Evolutionary conservation across 2,329 filamentous ascomycete species (phyloP).

Genomic region (Dactylella cylindrospora): DNA sequence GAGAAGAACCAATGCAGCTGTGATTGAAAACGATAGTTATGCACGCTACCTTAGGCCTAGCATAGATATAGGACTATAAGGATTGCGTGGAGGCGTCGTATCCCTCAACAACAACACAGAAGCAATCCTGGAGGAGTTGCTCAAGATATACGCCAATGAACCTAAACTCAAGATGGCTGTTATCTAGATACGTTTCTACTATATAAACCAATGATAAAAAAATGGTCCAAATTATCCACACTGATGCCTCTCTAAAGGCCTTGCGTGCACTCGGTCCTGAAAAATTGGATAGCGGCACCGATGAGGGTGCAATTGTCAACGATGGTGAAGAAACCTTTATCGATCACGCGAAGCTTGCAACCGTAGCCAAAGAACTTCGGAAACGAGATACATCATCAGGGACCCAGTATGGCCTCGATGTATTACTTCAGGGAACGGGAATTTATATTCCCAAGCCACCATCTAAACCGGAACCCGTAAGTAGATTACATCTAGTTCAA

Average conservation of each 20-base stretch:
- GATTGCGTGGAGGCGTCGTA: too few species aligned
- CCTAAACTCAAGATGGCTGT: background rate
- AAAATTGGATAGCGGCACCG: background rate
- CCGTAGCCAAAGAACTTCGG: background rate
- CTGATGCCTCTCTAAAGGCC: background rate
- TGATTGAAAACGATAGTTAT: too few species aligned
- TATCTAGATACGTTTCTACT: too few species aligned
- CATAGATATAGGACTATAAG: too few species aligned
- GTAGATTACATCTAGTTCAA: background rate
- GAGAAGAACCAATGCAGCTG: too few species aligned
- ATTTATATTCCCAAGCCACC: slow-evolving; percentile 9
- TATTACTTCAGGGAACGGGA: slow-evolving; percentile 18
- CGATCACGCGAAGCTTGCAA: slow-evolving; percentile 14
- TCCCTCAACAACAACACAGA: too few species aligned
- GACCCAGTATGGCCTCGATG: slow-evolving; percentile 4
- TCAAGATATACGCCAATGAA: too few species aligned
- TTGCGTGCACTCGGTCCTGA: background rate
- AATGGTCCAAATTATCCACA: slow-evolving; percentile 23
- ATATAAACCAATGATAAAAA: too few species aligned
- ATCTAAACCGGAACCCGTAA: slow-evolving; percentile 16
- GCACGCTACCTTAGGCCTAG: too few species aligned
- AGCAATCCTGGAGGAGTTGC: too few species aligned
- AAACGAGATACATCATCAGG: background rate
- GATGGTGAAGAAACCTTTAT: slow-evolving; percentile 1
- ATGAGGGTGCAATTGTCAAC: background rate